Evolutionary conservation across 768 basidiomycete genomes (phyloP), one percentile per base, ranked within the genome.

Genomic region (Tulasnella sp.): DNA sequence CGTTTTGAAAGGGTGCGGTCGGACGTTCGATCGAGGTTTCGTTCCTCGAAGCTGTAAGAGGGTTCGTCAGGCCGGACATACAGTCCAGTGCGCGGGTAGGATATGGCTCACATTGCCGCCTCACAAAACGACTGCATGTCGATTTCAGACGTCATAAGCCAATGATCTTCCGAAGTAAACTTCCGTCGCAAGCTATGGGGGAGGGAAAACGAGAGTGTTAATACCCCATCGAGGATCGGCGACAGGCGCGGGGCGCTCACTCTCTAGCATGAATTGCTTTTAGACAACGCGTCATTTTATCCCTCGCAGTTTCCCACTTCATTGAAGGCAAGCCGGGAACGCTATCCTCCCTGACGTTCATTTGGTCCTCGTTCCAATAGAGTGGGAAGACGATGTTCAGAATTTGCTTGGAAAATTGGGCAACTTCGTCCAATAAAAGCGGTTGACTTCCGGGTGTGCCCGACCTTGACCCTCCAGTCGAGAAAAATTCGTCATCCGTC

Each of bases 401-500:
- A 79, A 97, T 86, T 79, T 93, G 89, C n/a, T 89, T 88, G 20
- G 91, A 92, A 79, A 97, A 90, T 5, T 88, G 86, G 42, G 87
- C 85, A 29, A 98, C 87, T 80, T 99, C 98, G 81, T 97, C 94
- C 10, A 96, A 83, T 0, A 87, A 86, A 1, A 99, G 87, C 0
- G 96, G 93, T 80, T 96, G 97, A 67, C 29, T 67, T 35, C 78
- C 48, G 11, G 55, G 32, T 7, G 78, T 15, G 23, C 69, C 70
- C 13, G 79, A 71, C 55, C 79, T 55, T 15, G 48, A 71, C 2
- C 61, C 70, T 0, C 71, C 37, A 6, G 81, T 44, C 13, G 90
- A 89, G 83, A 98, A 98, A 85, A 99, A 99, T 83, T 99, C 98
- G 84, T 98, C 97, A 81, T 99, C 98, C 0, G 94, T 94, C 88